Base-by-base conservation (phyloP, 257 asterid genomes). In the Fraxinus quadrangulata region DNA sequence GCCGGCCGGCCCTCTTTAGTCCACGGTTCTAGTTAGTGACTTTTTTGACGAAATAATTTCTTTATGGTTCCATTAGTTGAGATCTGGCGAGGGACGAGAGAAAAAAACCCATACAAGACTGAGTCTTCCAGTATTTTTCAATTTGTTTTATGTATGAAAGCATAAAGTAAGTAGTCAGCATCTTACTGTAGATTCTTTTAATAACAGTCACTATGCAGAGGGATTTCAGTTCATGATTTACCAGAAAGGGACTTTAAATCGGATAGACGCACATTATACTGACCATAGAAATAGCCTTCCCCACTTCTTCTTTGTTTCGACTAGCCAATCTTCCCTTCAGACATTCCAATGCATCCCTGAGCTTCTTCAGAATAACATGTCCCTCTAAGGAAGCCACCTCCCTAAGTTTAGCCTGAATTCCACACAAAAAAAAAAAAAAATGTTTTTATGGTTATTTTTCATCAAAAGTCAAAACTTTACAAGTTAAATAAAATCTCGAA, bases 281-380 rank as follows among this genome's bases (percentile, higher is more conserved):
- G 73, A 92, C 99, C 96, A 94, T 78, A 13, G 99, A 92, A 81
- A 94, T 94, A 67, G 98, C 96, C 81, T 77, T 92, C 79, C 88
- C 99, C 69, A 91, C 96, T 40, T 91, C 99, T 54, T 92, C 93
- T 81, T 91, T 94, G 86, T 92, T 90, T 71, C 70, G 88, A 72
- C 99, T 97, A 3, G 92, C 89, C 85, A 91, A 83, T 82, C 90
- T 85, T 81, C 98, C 98, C 89, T 86, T 88, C 86, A 94, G 74
- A 81, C 75, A 90, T 87, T 94, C 98, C 83, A 94, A 70, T 40
- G 96, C 97, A 84, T 94, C 99, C 83, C 99, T 91, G 37, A 94
- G 99, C 91, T 94, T 94, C 91, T 94, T 94, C 83, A 94, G 83
- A 87, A 92, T 97, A 80, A 94, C 97, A 47, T 92, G 97, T 69